Evolutionary conservation across 495 filamentous ascomycete genomes (phyloP), one percentile per base, ranked within the genome.

Genomic region (Cercophora scortea): DNA sequence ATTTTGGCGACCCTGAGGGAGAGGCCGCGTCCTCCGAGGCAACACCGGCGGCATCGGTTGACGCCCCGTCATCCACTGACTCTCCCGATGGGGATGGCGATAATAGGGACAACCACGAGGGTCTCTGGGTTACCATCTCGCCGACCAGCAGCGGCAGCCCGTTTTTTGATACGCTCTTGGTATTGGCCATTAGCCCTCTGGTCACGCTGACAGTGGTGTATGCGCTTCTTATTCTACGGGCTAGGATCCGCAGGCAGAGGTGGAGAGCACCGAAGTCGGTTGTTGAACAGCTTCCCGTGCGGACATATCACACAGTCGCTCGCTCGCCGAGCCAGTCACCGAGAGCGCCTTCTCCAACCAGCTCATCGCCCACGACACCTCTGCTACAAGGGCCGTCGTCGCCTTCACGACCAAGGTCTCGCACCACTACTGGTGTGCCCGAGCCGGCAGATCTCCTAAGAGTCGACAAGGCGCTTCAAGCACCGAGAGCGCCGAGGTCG

Each of bases 261-360:
- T 98, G 93, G 93, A 82, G 93, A 59, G 93, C 93, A 39, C 93
- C 93, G 4, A 98, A 97, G 64, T 94, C 88, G 10, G 84, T 98
- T 1, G 92, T 98, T 33, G 91, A 96, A 57, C 83, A 86, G 44
- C 80, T 98, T n/a, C 93, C 93, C 18, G 90, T 98, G 34, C 81
- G 91, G 50, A 96, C 89, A 0, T 98, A 97, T 59, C 91, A 94
- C 57, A 91, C 89, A 0, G 84, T 95, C 40, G 75, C 80, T 6
- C 76, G 77, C 15, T 76, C 80, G 2, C 79, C 83, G 7, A 80
- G 77, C 35, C 76, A 77, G n/a, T 80, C 80, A 49, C 68, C 71
- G 34, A 73, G 80, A 59, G 50, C 76, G 56, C 70, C 80, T 51
- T 75, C 78, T 53, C 74, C 79, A 19, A 60, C 78, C 51, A 74